Evolutionary conservation across 2,329 filamentous ascomycete genomes (phyloP).

Genomic region (Herpotrichia juniperi): DNA sequence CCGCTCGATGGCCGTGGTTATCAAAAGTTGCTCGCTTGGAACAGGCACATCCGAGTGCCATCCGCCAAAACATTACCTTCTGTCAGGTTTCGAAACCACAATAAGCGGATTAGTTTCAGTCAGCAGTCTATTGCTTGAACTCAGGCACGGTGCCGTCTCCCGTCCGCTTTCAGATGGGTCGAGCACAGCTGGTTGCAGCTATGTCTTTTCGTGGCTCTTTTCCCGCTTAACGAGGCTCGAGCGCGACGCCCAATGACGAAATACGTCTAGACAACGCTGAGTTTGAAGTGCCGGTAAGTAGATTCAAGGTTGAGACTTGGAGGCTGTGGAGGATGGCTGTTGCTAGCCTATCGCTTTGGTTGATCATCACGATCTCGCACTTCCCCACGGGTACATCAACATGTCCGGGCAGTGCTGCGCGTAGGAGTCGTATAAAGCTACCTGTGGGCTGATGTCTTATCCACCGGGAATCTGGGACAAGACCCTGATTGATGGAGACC

Average conservation of each 20-base stretch:
- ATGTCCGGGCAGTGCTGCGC: constrained; percentile 8
- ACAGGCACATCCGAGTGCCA: constrained; percentile 22
- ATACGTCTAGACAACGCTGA: background rate
- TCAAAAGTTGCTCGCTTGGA: constrained; percentile 28
- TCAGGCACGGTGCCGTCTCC: constrained; percentile 16
- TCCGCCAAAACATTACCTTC: constrained; percentile 18
- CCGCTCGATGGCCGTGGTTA: constrained; percentile 26
- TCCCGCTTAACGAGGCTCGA: background rate
- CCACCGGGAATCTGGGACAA: constrained; percentile 2
- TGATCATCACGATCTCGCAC: constrained; percentile 27
- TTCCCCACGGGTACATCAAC: constrained; percentile 28
- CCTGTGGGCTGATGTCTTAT: constrained; percentile 6
- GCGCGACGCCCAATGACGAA: constrained; percentile 9
- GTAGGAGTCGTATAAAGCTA: constrained; percentile 7
- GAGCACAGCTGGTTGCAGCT: constrained; percentile 15
- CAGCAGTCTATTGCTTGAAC: constrained; percentile 25
- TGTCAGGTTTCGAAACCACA: constrained; percentile 24
- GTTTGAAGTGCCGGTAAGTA: background rate
- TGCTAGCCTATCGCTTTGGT: constrained; percentile 13
- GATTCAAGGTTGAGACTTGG: constrained; percentile 2
- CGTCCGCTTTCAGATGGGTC: constrained; percentile 24
- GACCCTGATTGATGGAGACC: constrained; percentile 8
- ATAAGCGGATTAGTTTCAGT: constrained; percentile 17
- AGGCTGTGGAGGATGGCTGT: constrained; percentile 6
- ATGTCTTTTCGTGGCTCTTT: constrained; percentile 1